These are phyloP conservation scores for Cryptococcus maquisensis DNA, from an alignment of 1,284 basidiomycete species.

Conservation along the genomic window DNA sequence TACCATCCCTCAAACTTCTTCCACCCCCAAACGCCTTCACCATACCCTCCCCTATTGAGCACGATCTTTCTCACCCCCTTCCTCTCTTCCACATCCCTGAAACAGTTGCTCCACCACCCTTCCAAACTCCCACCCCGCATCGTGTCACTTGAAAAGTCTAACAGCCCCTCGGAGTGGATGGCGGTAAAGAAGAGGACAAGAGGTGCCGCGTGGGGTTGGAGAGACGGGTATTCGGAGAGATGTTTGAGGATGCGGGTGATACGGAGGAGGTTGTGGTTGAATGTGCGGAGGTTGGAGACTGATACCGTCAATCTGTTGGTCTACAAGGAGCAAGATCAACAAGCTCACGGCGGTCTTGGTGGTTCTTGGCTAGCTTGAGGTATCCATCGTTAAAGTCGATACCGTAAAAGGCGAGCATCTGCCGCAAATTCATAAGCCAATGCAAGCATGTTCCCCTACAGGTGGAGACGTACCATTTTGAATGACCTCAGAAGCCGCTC, in stretches of 20 bases:
- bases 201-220: slow-evolving; percentile 57
- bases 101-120: slow-evolving; percentile 69
- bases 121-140: slow-evolving; percentile 62
- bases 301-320: background rate
- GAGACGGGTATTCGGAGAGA: slow-evolving; percentile 57
- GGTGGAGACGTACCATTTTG: slow-evolving; percentile 32
- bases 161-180: slow-evolving; percentile 59
- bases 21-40: slow-evolving; percentile 13
- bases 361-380: slow-evolving; percentile 11
- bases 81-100: slow-evolving; percentile 60
- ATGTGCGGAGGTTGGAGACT: slow-evolving; percentile 57
- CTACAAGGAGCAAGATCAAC: background rate
- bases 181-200: slow-evolving; percentile 65
- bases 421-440: background rate
- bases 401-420: slow-evolving; percentile 38
- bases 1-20: slow-evolving; percentile 72
- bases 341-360: slow-evolving; percentile 17
- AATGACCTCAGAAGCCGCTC: slow-evolving; percentile 60
- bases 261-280: slow-evolving; percentile 68
- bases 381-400: slow-evolving; percentile 26
- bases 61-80: slow-evolving; percentile 56
- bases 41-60: slow-evolving; percentile 53
- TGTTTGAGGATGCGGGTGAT: slow-evolving; percentile 73
- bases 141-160: slow-evolving; percentile 51
- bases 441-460: background rate